Evolutionary conservation across 2,329 filamentous ascomycete species (phyloP).

Genomic region (Byssoonygena ceratinophila): DNA sequence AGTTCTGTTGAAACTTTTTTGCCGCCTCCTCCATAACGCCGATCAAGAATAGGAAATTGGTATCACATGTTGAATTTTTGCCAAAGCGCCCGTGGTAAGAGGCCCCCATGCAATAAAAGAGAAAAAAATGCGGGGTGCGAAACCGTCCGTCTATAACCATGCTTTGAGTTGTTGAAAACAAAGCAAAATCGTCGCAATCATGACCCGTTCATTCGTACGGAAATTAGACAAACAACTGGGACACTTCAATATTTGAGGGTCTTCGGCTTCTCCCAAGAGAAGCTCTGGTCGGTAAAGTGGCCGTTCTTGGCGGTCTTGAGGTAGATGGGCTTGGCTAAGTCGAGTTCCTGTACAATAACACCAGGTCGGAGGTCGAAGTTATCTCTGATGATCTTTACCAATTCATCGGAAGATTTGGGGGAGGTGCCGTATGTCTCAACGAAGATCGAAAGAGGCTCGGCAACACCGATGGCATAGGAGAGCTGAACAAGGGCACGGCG

Average conservation of each 20-base stretch:
- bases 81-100: constrained; percentile 27
- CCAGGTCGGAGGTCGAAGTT: constrained; percentile 98
- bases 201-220: constrained; percentile 23
- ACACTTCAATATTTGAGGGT: constrained; percentile 67
- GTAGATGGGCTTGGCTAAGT: constrained; percentile 95
- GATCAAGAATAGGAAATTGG: constrained; percentile 28
- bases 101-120: constrained; percentile 31
- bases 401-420: constrained; percentile 75
- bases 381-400: constrained; percentile 83
- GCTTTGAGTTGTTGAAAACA: constrained; percentile 45
- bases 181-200: constrained; percentile 40
- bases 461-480: constrained; percentile 97
- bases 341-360: constrained; percentile 96
- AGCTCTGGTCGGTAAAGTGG: constrained; percentile 97
- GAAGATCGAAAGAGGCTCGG: constrained; percentile 95
- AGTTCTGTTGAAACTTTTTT: constrained; percentile 33
- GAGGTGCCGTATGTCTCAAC: constrained; percentile 97
- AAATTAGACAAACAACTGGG: constrained; percentile 9
- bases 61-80: constrained; percentile 41
- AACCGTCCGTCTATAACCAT: constrained; percentile 18
- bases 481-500: constrained; percentile 94
- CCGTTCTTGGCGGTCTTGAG: constrained; percentile 98
- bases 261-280: constrained; percentile 99
- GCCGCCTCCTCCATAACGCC: constrained; percentile 29
- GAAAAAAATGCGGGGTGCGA: neutral